These are phyloP conservation scores for Fusarium torulosum DNA, from an alignment of 2,329 filamentous ascomycete genomes.

Conservation along the genomic window DNA sequence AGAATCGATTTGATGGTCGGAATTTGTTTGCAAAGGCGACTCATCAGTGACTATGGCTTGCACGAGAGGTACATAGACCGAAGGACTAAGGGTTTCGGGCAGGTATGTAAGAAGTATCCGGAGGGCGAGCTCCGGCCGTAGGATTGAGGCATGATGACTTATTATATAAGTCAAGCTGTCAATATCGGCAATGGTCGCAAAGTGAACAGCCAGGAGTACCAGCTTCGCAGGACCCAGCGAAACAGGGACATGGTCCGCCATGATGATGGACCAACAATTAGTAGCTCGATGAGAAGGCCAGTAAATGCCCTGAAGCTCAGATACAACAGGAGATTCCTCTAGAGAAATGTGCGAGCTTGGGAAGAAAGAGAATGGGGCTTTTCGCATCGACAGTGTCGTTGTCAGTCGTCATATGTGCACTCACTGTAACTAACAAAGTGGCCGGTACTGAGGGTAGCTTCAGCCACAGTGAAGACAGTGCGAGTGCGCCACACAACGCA, in stretches of 20 bases:
- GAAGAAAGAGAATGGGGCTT: not conserved
- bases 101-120: constrained; percentile 82
- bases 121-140: constrained; percentile 74
- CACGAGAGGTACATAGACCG: constrained; percentile 72
- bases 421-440: constrained; percentile 36
- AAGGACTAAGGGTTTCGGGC: constrained; percentile 76
- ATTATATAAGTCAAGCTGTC: constrained; percentile 71
- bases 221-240: constrained; percentile 74
- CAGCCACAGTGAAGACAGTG: not conserved
- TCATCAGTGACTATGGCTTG: constrained; percentile 66
- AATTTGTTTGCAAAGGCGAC: constrained; percentile 55
- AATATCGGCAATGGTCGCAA: constrained; percentile 75
- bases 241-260: constrained; percentile 44
- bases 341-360: not conserved
- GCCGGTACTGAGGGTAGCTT: constrained; percentile 8
- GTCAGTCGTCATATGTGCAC: constrained; percentile 19
- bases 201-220: constrained; percentile 78
- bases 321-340: not conserved
- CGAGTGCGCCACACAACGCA: not conserved
- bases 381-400: constrained; percentile 5
- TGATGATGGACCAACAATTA: constrained; percentile 17
- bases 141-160: constrained; percentile 65
- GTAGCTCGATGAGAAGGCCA: not conserved
- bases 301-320: not conserved
- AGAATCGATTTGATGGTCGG: constrained; percentile 64